phyloP scores from a whole-genome alignment of 208 protist species.

The Acanthamoeba culbertsoni region DNA sequence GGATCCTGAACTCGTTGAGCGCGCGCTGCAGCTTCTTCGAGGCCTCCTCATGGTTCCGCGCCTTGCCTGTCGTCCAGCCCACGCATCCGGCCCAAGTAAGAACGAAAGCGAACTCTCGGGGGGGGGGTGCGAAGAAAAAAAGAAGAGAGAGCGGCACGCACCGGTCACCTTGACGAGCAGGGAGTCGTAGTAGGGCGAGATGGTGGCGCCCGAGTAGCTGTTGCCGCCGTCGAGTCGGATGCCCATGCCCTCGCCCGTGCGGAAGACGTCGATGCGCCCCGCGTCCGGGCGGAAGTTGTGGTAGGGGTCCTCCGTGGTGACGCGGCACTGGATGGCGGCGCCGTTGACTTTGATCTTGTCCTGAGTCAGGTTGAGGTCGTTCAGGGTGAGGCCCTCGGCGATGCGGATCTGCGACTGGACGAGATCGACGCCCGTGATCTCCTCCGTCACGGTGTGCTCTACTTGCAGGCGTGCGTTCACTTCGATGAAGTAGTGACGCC shows the following conservation, averaged over 20 bases:
- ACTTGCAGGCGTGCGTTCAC: constrained; percentile 97
- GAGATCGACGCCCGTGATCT: constrained; percentile 86
- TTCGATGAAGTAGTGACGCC: constrained; percentile 97
- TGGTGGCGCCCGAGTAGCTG: constrained; percentile 72
- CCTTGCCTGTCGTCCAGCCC: not conserved
- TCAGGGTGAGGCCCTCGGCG: constrained; percentile 76
- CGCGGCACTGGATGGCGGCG: constrained; percentile 78
- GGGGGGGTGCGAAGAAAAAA: no score
- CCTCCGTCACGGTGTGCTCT: constrained; percentile 88
- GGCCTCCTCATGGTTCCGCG: constrained; percentile 63
- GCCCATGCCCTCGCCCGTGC: constrained; percentile 78
- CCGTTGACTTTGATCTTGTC: constrained; percentile 45
- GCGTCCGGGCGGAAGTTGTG: constrained; percentile 78
- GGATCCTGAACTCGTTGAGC: constrained; percentile 77
- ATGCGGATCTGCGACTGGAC: constrained; percentile 83
- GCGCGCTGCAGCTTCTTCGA: constrained; percentile 71
- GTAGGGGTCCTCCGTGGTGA: constrained; percentile 82
- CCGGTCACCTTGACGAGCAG: constrained; percentile 82
- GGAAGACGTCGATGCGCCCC: constrained; percentile 70
- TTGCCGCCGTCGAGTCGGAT: constrained; percentile 82
- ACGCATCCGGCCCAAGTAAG: not conserved
- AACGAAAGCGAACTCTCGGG: not conserved
- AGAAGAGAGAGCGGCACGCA: no score
- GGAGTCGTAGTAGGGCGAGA: constrained; percentile 85
- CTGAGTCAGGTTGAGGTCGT: constrained; percentile 65